Percentiles rank a stretch among this genome's conserved stretches.
Conservation (phyloP, 306 rosid genomes). For the Acmispon strigosus region DNA sequence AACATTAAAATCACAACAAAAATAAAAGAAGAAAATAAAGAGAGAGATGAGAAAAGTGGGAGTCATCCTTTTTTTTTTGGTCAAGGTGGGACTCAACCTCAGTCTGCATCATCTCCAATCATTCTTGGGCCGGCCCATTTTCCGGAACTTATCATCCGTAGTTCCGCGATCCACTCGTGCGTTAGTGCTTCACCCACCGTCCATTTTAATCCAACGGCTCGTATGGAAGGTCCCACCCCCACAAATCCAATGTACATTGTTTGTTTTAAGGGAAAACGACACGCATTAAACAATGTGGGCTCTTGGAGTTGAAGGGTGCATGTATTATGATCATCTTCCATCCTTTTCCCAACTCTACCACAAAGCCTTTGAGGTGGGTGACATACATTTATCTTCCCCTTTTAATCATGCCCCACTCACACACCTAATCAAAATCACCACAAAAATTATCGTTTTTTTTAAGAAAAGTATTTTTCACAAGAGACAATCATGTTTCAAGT, state of each 20-base stretch:
- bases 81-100: slow-evolving; percentile 11
- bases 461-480: no score
- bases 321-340: slow-evolving; percentile 38
- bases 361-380: slow-evolving; percentile 28
- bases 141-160: slow-evolving; percentile 1
- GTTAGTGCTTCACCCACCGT: not conserved
- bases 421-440: not conserved
- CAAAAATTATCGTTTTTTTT: no score
- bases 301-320: slow-evolving; percentile 22
- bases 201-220: not conserved
- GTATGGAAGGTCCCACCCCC: not conserved
- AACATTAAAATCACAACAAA: not conserved
- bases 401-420: not conserved
- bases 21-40: not conserved
- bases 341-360: slow-evolving; percentile 33
- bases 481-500: no score
- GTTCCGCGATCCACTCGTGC: slow-evolving; percentile 7
- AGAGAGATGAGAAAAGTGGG: slow-evolving; percentile 8
- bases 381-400: slow-evolving; percentile 34
- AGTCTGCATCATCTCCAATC: slow-evolving; percentile 16
- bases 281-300: slow-evolving; percentile 59
- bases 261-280: slow-evolving; percentile 33
- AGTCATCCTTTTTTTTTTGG: not conserved
- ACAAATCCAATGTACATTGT: not conserved
- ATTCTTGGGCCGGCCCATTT: slow-evolving; percentile 58